Evolutionary conservation across 2,329 filamentous ascomycete species (phyloP).

Genomic region (Aspergillus novoparasiticus): DNA sequence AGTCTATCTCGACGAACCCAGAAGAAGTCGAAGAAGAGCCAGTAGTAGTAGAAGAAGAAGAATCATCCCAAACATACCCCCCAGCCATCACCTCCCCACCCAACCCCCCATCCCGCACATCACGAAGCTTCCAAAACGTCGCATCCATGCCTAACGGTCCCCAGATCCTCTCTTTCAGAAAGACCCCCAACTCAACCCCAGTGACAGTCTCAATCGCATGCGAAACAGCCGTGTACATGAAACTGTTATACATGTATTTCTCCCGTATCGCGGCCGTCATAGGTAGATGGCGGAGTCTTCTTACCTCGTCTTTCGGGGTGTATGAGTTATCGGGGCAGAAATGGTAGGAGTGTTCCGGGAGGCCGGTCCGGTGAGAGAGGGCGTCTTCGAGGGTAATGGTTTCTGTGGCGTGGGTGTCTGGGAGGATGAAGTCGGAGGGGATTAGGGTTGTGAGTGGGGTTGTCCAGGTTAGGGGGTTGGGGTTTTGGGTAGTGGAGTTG

Average conservation of each 20-base stretch:
- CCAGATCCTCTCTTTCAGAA: constrained; percentile 49
- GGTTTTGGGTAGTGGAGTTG: background rate
- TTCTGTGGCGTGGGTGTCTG: background rate
- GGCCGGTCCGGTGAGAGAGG: background rate
- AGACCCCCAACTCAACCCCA: constrained; percentile 41
- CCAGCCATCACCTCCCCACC: constrained; percentile 38
- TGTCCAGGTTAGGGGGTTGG: background rate
- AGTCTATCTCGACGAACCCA: constrained; percentile 31
- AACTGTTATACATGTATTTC: constrained; percentile 54
- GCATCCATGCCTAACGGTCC: constrained; percentile 49
- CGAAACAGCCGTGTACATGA: constrained; percentile 51
- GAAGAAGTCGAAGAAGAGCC: constrained; percentile 23
- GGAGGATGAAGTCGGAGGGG: background rate
- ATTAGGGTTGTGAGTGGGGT: background rate
- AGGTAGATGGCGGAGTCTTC: constrained; percentile 48
- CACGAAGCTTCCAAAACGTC: constrained; percentile 36
- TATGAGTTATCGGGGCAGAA: background rate
- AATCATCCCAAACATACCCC: constrained; percentile 44
- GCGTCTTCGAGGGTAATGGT: background rate
- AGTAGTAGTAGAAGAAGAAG: background rate
- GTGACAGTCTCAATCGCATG: constrained; percentile 51
- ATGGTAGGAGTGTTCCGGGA: background rate
- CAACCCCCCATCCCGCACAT: constrained; percentile 22
- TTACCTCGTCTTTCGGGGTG: background rate
- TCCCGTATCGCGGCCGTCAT: constrained; percentile 49